Evolutionary conservation across 805 yeast genomes (phyloP), one percentile per base, ranked within the genome.

Genomic region (Metschnikowia noctiluminum): DNA sequence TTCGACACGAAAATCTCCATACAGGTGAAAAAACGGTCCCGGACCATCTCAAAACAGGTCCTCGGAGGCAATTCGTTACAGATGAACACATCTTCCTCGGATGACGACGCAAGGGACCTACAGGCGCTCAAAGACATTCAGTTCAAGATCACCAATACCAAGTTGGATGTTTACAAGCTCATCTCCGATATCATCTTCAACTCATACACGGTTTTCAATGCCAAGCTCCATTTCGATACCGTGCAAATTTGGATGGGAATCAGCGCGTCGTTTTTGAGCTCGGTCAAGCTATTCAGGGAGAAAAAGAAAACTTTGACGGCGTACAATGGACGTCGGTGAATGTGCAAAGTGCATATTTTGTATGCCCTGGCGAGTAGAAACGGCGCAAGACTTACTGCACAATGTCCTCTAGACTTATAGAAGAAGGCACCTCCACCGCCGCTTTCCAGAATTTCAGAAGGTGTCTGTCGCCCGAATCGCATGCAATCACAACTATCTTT

Each of bases 381-480:
- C 4, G 4, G 21, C 21, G 21, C 21, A 21, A 21, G 21, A 21
- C 21, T 42, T 50, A 35, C 26, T 39, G 42, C 37, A 66, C 31
- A 15, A 69, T 55, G 26, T 74, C 71, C 30, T 66, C 74, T 39
- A 74, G 52, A 3, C 68, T 62, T 27, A 79, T 59, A 47, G 62
- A 65, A 31, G 59, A 14, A 1, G 48, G 45, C 32, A 51, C 63
- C 35, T 63, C 67, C 28, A 66, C 63, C 0, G 92, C 92, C 45
- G 74, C 68, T 58, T 84, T 88, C 97, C 97, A 92, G 62, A 92
- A 94, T 66, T 92, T 92, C 43, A 94, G 86, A 50, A 92, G 62
- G 67, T 92, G 99, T 56, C 99, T 75, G 11, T 85, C 72, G 0
- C 99, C 99, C 6, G 95, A 83, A 64, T 92, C 99, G 64, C 98